Evolutionary conservation across 441 rosid genomes (phyloP).

Genomic region (Populus hybrid): DNA sequence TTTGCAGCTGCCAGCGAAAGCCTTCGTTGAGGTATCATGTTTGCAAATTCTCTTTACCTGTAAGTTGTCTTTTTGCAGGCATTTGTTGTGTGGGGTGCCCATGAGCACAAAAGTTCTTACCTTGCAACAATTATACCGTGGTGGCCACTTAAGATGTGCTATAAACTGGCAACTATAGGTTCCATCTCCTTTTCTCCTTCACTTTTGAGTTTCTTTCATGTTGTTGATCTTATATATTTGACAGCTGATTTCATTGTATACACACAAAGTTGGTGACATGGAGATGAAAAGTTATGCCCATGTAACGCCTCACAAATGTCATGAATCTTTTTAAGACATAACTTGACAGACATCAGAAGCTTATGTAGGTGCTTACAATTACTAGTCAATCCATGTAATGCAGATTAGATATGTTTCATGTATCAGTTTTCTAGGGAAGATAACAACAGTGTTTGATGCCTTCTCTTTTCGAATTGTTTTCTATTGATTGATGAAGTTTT

Average conservation of each 20-base stretch:
- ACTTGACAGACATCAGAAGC: background rate
- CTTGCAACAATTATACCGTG: background rate
- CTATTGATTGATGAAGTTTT: background rate
- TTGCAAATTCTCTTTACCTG: conserved; percentile 91
- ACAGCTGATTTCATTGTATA: background rate
- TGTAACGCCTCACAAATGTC: background rate
- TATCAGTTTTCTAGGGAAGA: background rate
- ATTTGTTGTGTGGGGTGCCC: background rate
- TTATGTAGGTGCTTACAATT: background rate
- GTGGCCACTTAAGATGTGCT: background rate
- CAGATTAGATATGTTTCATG: background rate
- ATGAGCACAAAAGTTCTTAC: background rate
- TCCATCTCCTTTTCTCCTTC: background rate
- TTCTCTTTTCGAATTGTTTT: background rate
- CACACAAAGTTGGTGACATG: background rate
- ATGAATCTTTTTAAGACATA: background rate
- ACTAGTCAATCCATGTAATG: background rate
- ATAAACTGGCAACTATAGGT: background rate
- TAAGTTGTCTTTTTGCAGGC: conserved; percentile 22
- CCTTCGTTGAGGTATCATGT: conserved; percentile 87
- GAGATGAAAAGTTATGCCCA: background rate
- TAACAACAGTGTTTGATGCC: background rate
- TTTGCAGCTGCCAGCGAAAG: conserved; percentile 87
- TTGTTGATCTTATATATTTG: too few relatives aligned
- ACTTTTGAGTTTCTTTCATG: background rate